These are phyloP conservation scores for Hansfordia pulvinata DNA, from an alignment of 2,329 filamentous ascomycete species.

Conservation along the genomic window DNA sequence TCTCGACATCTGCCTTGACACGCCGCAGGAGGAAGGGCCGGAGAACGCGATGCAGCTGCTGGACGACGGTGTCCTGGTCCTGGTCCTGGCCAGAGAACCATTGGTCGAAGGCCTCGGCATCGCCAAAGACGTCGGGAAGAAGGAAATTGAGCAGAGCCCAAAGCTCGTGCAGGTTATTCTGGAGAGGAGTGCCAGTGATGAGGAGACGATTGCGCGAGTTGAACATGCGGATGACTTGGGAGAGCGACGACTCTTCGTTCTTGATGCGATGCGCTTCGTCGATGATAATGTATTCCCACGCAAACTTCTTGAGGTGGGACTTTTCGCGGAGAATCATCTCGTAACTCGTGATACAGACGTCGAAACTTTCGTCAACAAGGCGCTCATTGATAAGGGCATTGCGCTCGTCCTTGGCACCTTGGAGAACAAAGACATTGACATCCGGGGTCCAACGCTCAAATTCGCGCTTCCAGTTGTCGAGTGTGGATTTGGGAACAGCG, in stretches of 20 bases:
- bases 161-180: conserved; percentile 95
- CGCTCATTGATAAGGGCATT: conserved; percentile 78
- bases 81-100: conserved; percentile 90
- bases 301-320: conserved; percentile 87
- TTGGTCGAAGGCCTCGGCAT: conserved; percentile 90
- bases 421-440: conserved; percentile 83
- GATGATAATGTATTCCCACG: conserved; percentile 99
- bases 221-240: conserved; percentile 92
- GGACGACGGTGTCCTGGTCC: conserved; percentile 90
- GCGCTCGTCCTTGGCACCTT: conserved; percentile 90
- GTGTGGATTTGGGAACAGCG: conserved; percentile 87
- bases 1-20: conserved; percentile 96
- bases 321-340: conserved; percentile 98
- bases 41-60: conserved; percentile 86
- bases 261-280: conserved; percentile 98
- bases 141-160: conserved; percentile 97
- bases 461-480: conserved; percentile 97
- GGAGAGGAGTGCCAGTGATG: conserved; percentile 91
- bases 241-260: conserved; percentile 94
- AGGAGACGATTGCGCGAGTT: conserved; percentile 88
- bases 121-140: conserved; percentile 94
- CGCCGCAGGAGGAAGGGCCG: conserved; percentile 88
- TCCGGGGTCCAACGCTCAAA: conserved; percentile 92
- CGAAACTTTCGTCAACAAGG: conserved; percentile 87
- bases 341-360: conserved; percentile 96